phyloP scores from a whole-genome alignment of 75 land plant species.

The Selaginella tamariscina region DNA sequence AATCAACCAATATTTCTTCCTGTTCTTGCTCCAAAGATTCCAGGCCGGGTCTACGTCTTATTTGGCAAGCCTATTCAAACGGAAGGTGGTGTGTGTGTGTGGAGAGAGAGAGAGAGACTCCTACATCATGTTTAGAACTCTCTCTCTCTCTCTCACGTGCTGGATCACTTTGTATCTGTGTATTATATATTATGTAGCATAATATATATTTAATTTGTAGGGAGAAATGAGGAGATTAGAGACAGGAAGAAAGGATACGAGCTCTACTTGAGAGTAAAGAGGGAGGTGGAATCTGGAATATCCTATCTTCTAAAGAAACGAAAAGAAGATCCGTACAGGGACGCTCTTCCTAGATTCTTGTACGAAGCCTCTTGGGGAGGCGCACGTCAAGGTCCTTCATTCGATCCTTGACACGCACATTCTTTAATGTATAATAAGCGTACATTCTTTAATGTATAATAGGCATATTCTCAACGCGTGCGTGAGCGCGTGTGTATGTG shows the following conservation, averaged over 20 bases:
- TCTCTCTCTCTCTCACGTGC: neutral
- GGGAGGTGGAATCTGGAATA: constrained; percentile 43
- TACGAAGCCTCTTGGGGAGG: constrained; percentile 45
- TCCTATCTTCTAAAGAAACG: constrained; percentile 58
- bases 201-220: too few relatives aligned
- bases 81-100: too few relatives aligned
- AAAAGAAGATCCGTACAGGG: constrained; percentile 72
- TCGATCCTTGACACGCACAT: constrained; percentile 52
- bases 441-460: too few relatives aligned
- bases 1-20: constrained; percentile 46
- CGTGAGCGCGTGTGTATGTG: too few relatives aligned
- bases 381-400: constrained; percentile 48
- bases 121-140: too few relatives aligned
- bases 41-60: constrained; percentile 21
- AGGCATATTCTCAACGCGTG: too few relatives aligned
- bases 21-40: constrained; percentile 41
- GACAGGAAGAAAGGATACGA: constrained; percentile 45
- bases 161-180: neutral
- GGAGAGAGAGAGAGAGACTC: too few relatives aligned
- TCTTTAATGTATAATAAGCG: too few relatives aligned
- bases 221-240: constrained; percentile 13
- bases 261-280: constrained; percentile 51
- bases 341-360: constrained; percentile 36
- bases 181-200: too few relatives aligned
- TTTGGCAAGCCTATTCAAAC: constrained; percentile 21